Conservation (phyloP, 176 grass and related monocot species). For the Lolium perenne region DNA sequence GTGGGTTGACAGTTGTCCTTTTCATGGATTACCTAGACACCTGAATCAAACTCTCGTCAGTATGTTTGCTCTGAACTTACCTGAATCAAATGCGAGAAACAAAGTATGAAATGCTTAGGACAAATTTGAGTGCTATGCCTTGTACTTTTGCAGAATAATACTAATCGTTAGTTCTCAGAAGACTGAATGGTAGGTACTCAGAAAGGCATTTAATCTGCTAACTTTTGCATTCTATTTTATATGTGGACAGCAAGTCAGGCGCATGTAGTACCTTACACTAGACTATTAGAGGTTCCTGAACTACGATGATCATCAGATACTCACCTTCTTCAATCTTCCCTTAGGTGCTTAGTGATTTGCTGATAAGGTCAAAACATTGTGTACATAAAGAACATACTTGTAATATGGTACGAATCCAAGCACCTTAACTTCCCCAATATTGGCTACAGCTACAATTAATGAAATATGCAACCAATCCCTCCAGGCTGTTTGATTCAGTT, state of each 20-base stretch:
- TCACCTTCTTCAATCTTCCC: background rate
- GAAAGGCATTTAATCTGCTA: background rate
- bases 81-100: background rate
- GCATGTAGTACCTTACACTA: background rate
- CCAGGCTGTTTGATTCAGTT: no score
- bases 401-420: background rate
- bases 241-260: background rate
- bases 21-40: background rate
- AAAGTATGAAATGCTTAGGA: background rate
- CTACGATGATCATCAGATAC: background rate
- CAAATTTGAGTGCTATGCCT: background rate
- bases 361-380: background rate
- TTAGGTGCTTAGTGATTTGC: conserved; percentile 12
- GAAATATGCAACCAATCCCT: background rate
- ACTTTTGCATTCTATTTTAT: background rate
- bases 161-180: background rate
- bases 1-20: conserved; percentile 24
- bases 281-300: background rate
- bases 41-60: background rate
- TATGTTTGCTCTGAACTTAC: no score
- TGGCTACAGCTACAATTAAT: background rate
- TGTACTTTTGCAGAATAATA: background rate
- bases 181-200: background rate
- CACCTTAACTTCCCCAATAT: background rate
- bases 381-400: background rate